These are phyloP conservation scores for Urtica urens DNA, from an alignment of 306 rosid genomes.

Conservation along the genomic window DNA sequence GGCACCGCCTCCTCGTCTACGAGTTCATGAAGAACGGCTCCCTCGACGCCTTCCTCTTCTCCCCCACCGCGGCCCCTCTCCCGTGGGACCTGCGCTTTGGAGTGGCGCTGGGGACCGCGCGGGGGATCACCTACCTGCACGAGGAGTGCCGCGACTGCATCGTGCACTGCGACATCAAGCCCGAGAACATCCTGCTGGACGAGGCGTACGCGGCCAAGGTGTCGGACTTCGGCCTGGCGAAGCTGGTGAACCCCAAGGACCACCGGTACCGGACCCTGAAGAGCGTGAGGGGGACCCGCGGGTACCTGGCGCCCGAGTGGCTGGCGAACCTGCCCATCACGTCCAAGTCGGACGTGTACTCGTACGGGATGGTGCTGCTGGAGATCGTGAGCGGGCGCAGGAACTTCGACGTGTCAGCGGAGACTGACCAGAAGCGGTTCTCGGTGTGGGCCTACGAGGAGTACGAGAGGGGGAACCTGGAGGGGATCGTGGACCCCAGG, in stretches of 20 bases:
- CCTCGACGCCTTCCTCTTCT: slow-evolving; percentile 49
- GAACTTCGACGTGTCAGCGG: slow-evolving; percentile 56
- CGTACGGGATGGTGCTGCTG: slow-evolving; percentile 77
- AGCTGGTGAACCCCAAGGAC: slow-evolving; percentile 49
- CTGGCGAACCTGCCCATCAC: slow-evolving; percentile 71
- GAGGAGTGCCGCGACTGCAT: slow-evolving; percentile 89
- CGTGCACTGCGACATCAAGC: slow-evolving; percentile 82
- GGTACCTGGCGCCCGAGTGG: slow-evolving; percentile 91
- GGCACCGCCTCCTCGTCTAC: slow-evolving; percentile 69
- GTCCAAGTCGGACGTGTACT: slow-evolving; percentile 61
- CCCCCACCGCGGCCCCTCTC: slow-evolving; percentile 23
- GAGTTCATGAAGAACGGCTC: slow-evolving; percentile 86
- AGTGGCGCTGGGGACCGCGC: slow-evolving; percentile 66
- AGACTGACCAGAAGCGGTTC: slow-evolving; percentile 50
- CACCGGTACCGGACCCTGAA: slow-evolving; percentile 53
- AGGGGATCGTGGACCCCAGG: slow-evolving; percentile 48
- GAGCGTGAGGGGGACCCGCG: slow-evolving; percentile 72
- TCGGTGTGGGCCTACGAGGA: slow-evolving; percentile 69
- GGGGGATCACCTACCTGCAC: slow-evolving; percentile 80
- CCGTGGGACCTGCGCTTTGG: slow-evolving; percentile 60
- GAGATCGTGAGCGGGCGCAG: slow-evolving; percentile 81
- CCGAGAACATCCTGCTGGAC: slow-evolving; percentile 78
- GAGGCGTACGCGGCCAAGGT: slow-evolving; percentile 60
- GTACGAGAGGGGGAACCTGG: slow-evolving; percentile 54
- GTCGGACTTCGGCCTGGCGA: slow-evolving; percentile 83